Conservation (phyloP, 2,329 filamentous ascomycete genomes). For the Xylariomycetidae sp. region DNA sequence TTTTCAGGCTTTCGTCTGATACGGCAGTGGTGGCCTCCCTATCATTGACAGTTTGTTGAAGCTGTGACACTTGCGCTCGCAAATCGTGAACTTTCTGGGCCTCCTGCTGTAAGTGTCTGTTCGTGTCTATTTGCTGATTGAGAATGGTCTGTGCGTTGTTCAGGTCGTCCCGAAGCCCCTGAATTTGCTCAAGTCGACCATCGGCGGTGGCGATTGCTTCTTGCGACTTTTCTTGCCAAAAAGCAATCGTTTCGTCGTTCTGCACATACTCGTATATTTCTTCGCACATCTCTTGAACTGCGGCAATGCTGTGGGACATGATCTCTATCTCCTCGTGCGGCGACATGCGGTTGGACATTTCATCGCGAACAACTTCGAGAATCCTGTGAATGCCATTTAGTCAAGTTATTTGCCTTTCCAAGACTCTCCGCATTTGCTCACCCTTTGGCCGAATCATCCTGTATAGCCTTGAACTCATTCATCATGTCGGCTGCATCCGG, state of each 20-base stretch:
- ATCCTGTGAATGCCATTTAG: neutral
- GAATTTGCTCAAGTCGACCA: no score
- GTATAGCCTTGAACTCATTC: conserved; percentile 11
- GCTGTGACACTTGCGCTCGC: conserved; percentile 6
- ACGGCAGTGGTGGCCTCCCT: conserved; percentile 9
- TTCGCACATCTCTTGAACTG: no score
- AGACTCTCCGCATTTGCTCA: conserved; percentile 11
- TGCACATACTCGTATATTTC: no score
- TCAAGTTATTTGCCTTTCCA: neutral
- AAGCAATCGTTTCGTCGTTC: no score
- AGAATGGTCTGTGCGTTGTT: conserved; percentile 7
- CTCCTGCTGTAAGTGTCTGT: conserved; percentile 5
- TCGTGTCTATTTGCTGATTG: conserved; percentile 3
- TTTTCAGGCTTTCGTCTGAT: conserved; percentile 10
- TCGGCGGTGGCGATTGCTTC: no score
- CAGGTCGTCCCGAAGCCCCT: no score
- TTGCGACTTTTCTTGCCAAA: no score
- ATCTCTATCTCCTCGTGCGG: no score
- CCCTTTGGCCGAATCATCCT: conserved; percentile 11
- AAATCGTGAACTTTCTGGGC: conserved; percentile 9
- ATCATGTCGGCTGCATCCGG: conserved; percentile 7
- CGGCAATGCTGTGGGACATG: no score
- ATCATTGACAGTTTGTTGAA: conserved; percentile 9
- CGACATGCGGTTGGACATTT: no score
- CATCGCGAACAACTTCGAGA: neutral